Evolutionary conservation across 257 asterid species (phyloP).

Genomic region (Nicotiana attenuata): DNA sequence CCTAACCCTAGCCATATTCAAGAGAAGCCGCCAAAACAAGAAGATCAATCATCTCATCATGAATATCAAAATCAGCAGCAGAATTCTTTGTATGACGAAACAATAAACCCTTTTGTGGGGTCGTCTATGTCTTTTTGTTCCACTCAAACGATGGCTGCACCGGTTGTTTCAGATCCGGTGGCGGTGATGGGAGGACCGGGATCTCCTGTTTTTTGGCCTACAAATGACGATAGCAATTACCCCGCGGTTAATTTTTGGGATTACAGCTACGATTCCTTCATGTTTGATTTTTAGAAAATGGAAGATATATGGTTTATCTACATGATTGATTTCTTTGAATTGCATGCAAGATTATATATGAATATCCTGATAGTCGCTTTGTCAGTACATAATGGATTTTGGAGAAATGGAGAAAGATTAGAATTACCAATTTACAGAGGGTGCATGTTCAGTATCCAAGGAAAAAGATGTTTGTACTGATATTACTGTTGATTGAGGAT

Average conservation of each 20-base stretch:
- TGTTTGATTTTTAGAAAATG: conserved; percentile 52
- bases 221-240: conserved; percentile 46
- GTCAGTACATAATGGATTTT: too few relatives aligned
- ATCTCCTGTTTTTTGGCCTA: conserved; percentile 53
- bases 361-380: not conserved
- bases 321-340: not conserved
- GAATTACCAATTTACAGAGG: not conserved
- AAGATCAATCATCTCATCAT: not conserved
- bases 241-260: conserved; percentile 56
- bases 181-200: conserved; percentile 25
- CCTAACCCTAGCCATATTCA: not conserved
- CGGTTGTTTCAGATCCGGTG: conserved; percentile 29
- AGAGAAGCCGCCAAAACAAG: not conserved
- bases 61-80: conserved; percentile 14
- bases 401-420: not conserved
- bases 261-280: conserved; percentile 49
- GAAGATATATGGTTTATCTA: too few relatives aligned
- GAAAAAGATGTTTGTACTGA: not conserved
- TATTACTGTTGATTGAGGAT: not conserved
- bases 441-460: not conserved
- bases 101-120: conserved; percentile 37
- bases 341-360: not conserved
- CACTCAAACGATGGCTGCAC: conserved; percentile 20
- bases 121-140: conserved; percentile 26
- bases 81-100: conserved; percentile 27